These are phyloP conservation scores for Tylopilus sp. DNA, from an alignment of 768 basidiomycete species.

Conservation along the genomic window DNA sequence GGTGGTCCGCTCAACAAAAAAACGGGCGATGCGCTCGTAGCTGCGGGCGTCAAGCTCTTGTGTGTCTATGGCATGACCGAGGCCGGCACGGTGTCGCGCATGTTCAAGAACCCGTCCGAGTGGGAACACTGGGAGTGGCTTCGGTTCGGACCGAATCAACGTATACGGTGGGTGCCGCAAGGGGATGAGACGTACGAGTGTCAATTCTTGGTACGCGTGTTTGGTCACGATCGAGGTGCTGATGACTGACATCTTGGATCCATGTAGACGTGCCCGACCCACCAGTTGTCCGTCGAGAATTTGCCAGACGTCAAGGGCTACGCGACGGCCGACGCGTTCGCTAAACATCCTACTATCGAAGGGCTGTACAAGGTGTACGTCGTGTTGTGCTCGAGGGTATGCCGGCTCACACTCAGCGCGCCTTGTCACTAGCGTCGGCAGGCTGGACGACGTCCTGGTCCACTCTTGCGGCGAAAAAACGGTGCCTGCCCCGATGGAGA, in stretches of 20 bases:
- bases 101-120: constrained; percentile 15
- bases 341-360: neutral
- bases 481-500: constrained; percentile 20
- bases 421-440: neutral
- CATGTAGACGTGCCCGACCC: neutral
- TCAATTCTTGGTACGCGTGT: constrained; percentile 33
- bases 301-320: neutral
- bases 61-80: constrained; percentile 40
- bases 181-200: constrained; percentile 38
- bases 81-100: constrained; percentile 21
- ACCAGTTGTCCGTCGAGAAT: neutral
- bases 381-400: neutral
- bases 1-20: constrained; percentile 38
- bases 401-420: neutral
- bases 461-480: constrained; percentile 27
- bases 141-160: constrained; percentile 21
- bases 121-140: constrained; percentile 36
- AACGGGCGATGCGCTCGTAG: constrained; percentile 35
- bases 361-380: neutral
- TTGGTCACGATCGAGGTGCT: neutral
- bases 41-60: constrained; percentile 33
- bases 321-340: neutral
- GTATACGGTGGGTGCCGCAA: constrained; percentile 34
- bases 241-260: no score
- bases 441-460: neutral